Conservation (phyloP, 768 basidiomycete species). For the Lactarius hatsudake region DNA sequence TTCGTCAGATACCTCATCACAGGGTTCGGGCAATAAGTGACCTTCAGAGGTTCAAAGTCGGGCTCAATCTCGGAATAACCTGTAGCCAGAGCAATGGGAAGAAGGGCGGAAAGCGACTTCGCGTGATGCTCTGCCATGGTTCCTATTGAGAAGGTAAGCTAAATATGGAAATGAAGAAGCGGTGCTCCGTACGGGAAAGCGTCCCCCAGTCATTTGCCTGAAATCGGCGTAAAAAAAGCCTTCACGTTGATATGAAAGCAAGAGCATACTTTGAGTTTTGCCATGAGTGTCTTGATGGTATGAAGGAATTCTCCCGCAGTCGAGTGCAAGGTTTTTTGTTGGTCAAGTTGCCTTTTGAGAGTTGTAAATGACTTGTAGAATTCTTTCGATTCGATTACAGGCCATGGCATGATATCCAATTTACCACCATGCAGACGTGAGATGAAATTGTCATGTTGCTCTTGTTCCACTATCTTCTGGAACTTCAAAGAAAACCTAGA, state of each 20-base stretch:
- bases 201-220: slow-evolving; percentile 65
- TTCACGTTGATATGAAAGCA: neutral
- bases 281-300: slow-evolving; percentile 60
- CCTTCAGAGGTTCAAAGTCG: slow-evolving; percentile 49
- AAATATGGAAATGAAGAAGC: neutral
- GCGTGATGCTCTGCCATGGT: slow-evolving; percentile 48
- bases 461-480: slow-evolving; percentile 57
- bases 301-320: slow-evolving; percentile 54
- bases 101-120: slow-evolving; percentile 35
- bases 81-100: slow-evolving; percentile 46
- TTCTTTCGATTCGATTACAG: slow-evolving; percentile 39
- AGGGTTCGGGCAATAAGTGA: slow-evolving; percentile 21
- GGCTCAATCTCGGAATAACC: slow-evolving; percentile 47
- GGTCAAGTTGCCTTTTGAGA: slow-evolving; percentile 47
- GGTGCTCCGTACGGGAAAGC: slow-evolving; percentile 47
- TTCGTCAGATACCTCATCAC: neutral
- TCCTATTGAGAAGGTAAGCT: slow-evolving; percentile 34
- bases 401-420: slow-evolving; percentile 58
- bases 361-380: slow-evolving; percentile 53
- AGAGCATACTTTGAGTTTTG: slow-evolving; percentile 52
- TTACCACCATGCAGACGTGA: slow-evolving; percentile 53
- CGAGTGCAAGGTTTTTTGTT: slow-evolving; percentile 46
- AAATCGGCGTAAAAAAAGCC: neutral
- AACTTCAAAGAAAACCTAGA: slow-evolving; percentile 54
- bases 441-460: slow-evolving; percentile 62